Evolutionary conservation across 768 basidiomycete genomes (phyloP).

Genomic region (Panaeolus papilionaceus): DNA sequence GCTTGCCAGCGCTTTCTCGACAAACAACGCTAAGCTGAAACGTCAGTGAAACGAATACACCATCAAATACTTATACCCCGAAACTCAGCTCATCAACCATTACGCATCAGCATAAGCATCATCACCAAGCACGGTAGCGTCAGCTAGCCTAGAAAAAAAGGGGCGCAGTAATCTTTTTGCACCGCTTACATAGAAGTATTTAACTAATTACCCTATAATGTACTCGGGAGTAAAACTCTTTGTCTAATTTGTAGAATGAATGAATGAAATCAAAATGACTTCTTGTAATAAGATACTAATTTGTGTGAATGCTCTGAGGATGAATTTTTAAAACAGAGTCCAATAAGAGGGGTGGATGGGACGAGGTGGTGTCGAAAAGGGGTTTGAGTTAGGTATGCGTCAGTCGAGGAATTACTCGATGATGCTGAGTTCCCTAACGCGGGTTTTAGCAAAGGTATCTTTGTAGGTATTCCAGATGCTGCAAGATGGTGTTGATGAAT

Average conservation of each 20-base stretch:
- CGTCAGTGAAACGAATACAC: background rate
- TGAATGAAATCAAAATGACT: background rate
- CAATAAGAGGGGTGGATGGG: background rate
- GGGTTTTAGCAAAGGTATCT: conserved; percentile 87
- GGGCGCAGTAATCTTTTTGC: background rate
- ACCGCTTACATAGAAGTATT: background rate
- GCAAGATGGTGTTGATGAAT: conserved; percentile 10
- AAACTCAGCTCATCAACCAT: no score
- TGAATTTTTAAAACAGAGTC: conserved; percentile 1
- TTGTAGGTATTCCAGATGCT: conserved; percentile 99
- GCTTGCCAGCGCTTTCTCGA: background rate
- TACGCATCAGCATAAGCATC: no score
- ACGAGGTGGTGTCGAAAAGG: background rate
- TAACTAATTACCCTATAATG: conserved; percentile 6
- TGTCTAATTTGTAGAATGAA: conserved; percentile 3
- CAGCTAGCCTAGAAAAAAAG: background rate
- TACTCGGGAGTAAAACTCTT: background rate
- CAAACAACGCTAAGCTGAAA: background rate
- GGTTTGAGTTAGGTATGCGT: background rate
- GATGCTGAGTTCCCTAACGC: conserved; percentile 79
- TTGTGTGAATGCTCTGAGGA: background rate
- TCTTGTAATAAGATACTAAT: background rate
- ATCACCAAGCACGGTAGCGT: background rate
- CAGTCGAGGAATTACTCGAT: conserved; percentile 53
- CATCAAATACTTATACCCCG: background rate